A percentile compares a stretch with the other conserved stretches of the same genome.
Evolutionary conservation across 495 filamentous ascomycete genomes (phyloP).

Genomic region (Pyrenula massariospora): DNA sequence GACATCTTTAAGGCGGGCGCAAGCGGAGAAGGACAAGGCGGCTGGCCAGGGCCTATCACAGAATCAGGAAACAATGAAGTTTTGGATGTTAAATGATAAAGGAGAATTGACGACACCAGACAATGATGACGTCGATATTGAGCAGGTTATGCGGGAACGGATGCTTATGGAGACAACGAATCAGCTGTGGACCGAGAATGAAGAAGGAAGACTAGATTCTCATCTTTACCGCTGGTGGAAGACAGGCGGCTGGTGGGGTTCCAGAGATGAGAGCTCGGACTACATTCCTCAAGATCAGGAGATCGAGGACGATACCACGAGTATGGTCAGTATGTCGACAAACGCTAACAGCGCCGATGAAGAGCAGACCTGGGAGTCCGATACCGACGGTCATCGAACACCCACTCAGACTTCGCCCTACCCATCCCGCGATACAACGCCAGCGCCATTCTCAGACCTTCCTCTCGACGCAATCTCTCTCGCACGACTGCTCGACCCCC

Average conservation of each 20-base stretch:
- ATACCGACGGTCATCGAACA: slow-evolving; percentile 54
- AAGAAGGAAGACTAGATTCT: slow-evolving; percentile 58
- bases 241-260: slow-evolving; percentile 69
- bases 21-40: slow-evolving; percentile 11
- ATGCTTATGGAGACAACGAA: slow-evolving; percentile 14
- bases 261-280: slow-evolving; percentile 61
- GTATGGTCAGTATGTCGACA: slow-evolving; percentile 56
- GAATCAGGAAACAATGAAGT: slow-evolving; percentile 30
- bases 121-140: slow-evolving; percentile 61
- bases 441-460: slow-evolving; percentile 45
- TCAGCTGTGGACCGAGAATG: slow-evolving; percentile 18
- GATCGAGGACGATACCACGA: slow-evolving; percentile 63
- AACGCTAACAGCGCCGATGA: slow-evolving; percentile 34
- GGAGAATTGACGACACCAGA: slow-evolving; percentile 44
- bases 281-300: slow-evolving; percentile 39
- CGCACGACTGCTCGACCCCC: slow-evolving; percentile 74
- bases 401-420: slow-evolving; percentile 51
- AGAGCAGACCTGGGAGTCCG: slow-evolving; percentile 40
- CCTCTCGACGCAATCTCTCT: slow-evolving; percentile 56
- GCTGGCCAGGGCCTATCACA: slow-evolving; percentile 3
- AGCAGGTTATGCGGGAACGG: slow-evolving; percentile 57
- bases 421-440: slow-evolving; percentile 24
- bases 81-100: slow-evolving; percentile 46
- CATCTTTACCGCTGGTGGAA: slow-evolving; percentile 75
- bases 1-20: slow-evolving; percentile 10